These are phyloP conservation scores for Eimeria maxima DNA, from an alignment of 169 alveolate genomes.

Conservation along the genomic window DNA sequence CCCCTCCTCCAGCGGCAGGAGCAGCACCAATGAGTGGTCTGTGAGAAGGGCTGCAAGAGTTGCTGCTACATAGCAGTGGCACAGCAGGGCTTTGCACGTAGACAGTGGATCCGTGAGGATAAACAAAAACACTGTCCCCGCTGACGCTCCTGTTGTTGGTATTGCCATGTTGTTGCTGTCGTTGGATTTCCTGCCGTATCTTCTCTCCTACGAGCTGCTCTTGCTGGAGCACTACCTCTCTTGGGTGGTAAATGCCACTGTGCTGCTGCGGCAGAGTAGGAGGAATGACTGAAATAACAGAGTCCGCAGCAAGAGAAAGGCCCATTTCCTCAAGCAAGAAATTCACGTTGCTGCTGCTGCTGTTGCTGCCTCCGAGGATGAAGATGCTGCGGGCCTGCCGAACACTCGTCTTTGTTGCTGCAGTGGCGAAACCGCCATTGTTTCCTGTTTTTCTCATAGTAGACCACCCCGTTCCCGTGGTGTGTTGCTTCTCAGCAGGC, in stretches of 20 bases:
- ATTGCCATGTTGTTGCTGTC: not conserved
- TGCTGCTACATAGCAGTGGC: slow-evolving; percentile 60
- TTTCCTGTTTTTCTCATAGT: not conserved
- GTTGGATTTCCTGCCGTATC: not conserved
- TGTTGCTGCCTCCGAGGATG: slow-evolving; percentile 50
- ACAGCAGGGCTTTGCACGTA: slow-evolving; percentile 53
- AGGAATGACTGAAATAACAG: slow-evolving; percentile 31
- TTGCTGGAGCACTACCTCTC: slow-evolving; percentile 66
- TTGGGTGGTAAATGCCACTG: slow-evolving; percentile 46
- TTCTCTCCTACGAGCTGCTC: slow-evolving; percentile 43
- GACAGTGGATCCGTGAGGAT: slow-evolving; percentile 54
- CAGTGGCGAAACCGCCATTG: not conserved
- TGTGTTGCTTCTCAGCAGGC: not conserved
- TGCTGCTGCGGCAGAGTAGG: slow-evolving; percentile 65
- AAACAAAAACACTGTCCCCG: not conserved
- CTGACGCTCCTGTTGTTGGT: not conserved
- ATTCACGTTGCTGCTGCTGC: slow-evolving; percentile 41
- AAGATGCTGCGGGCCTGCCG: slow-evolving; percentile 44
- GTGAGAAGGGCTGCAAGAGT: slow-evolving; percentile 48
- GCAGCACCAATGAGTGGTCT: slow-evolving; percentile 57
- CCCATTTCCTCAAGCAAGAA: slow-evolving; percentile 67
- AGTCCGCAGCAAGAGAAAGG: slow-evolving; percentile 54
- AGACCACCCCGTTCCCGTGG: not conserved
- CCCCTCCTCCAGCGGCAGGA: slow-evolving; percentile 68
- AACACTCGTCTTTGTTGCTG: not conserved